These are phyloP conservation scores for Chaetomium cochliodes DNA, from an alignment of 495 filamentous ascomycete species.

Conservation along the genomic window DNA sequence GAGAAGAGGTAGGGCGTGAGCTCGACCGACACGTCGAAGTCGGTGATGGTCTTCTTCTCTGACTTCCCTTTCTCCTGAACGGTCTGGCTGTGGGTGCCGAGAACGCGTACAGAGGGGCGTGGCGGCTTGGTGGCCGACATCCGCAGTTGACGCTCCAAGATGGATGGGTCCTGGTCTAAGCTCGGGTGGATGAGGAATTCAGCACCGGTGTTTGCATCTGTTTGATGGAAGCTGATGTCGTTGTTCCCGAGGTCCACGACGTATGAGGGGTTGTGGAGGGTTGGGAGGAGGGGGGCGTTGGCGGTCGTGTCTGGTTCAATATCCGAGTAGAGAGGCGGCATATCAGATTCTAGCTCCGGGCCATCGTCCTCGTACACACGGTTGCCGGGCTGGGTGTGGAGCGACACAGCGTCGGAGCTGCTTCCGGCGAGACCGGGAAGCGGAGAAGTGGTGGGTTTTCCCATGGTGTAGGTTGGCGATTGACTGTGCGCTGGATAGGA, in stretches of 20 bases:
- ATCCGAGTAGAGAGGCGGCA: conserved; percentile 41
- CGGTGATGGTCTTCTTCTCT: conserved; percentile 43
- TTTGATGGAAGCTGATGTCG: not conserved
- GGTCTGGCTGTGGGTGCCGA: conserved; percentile 52
- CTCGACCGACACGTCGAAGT: conserved; percentile 54
- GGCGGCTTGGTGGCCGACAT: conserved; percentile 45
- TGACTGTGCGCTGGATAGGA: not conserved
- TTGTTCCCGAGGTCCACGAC: conserved; percentile 11
- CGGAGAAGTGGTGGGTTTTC: conserved; percentile 25
- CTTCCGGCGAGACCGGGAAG: conserved; percentile 14
- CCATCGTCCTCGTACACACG: conserved; percentile 36
- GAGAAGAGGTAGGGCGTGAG: conserved; percentile 51
- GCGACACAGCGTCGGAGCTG: conserved; percentile 27
- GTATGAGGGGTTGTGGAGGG: conserved; percentile 4
- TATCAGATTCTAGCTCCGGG: conserved; percentile 33
- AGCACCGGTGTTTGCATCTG: conserved; percentile 32
- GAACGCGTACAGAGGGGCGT: conserved; percentile 46
- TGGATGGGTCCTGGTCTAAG: conserved; percentile 42
- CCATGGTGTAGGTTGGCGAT: conserved; percentile 22
- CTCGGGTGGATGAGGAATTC: conserved; percentile 39
- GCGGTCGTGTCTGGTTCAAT: conserved; percentile 20
- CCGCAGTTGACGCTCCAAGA: conserved; percentile 46
- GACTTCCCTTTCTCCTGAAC: conserved; percentile 47
- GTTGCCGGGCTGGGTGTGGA: conserved; percentile 31
- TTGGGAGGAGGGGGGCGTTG: conserved; percentile 31